These are phyloP conservation scores for Puccinia triticina DNA, from an alignment of 1,284 basidiomycete species.

Conservation along the genomic window DNA sequence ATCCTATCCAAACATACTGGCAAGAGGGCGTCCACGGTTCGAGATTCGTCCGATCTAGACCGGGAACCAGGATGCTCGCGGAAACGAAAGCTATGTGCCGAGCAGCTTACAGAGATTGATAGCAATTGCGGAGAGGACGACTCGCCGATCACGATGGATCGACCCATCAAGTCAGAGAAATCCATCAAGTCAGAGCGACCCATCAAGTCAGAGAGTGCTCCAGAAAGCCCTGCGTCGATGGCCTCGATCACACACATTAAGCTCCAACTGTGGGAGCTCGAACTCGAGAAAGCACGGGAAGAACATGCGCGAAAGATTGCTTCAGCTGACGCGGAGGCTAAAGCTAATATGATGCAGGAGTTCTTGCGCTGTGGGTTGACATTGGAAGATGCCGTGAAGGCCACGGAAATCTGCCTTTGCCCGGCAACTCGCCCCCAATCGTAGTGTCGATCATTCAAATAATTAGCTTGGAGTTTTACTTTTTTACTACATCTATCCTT, in stretches of 20 bases:
- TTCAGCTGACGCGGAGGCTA: neutral
- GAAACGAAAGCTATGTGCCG: neutral
- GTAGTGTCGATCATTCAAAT: no score
- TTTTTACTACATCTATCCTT: no score
- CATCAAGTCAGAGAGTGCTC: neutral
- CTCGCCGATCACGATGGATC: no score
- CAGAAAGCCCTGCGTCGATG: neutral
- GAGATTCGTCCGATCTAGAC: neutral
- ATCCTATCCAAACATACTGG: neutral
- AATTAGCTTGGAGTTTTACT: no score
- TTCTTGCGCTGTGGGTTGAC: neutral
- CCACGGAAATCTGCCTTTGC: neutral
- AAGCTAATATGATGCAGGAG: constrained; percentile 1
- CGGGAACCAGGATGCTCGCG: neutral
- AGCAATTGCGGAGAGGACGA: neutral
- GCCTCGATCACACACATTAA: neutral
- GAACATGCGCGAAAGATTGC: neutral
- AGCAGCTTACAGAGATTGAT: neutral
- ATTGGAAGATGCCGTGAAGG: neutral
- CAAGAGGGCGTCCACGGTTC: neutral
- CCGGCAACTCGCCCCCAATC: no score
- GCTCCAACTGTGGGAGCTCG: neutral
- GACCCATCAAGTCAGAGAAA: no score
- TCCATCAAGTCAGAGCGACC: no score
- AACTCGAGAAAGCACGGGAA: neutral